A percentile compares a stretch with the other conserved stretches of the same genome.
These are phyloP conservation scores for Fusarium papillatum DNA, from an alignment of 2,329 filamentous ascomycete genomes.

Conservation along the genomic window DNA sequence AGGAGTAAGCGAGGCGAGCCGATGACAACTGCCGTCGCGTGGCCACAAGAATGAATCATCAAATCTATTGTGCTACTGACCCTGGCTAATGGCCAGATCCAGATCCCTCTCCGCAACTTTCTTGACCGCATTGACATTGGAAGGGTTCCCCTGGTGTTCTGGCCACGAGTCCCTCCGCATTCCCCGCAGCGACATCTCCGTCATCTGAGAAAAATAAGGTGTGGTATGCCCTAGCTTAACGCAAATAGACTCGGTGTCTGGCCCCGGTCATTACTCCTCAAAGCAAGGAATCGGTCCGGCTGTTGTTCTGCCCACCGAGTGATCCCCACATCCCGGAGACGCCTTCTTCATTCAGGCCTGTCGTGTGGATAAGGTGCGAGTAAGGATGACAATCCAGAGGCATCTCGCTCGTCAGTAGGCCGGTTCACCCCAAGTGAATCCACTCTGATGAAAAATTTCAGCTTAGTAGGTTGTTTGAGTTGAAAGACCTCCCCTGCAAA, in stretches of 20 bases:
- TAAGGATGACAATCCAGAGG: conserved; percentile 23
- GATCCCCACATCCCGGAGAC: conserved; percentile 19
- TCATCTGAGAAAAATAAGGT: conserved; percentile 27
- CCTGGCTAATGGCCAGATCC: conserved; percentile 21
- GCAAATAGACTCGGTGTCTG: conserved; percentile 8
- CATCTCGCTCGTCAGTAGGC: conserved; percentile 7
- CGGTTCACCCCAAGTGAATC: not conserved
- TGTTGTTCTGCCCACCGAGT: conserved; percentile 35
- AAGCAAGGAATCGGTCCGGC: conserved; percentile 37
- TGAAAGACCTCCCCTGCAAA: not conserved
- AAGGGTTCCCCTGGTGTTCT: conserved; percentile 1
- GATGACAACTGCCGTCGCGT: conserved; percentile 1
- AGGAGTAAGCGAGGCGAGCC: not conserved
- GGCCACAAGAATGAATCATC: not conserved
- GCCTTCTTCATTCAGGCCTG: conserved; percentile 4
- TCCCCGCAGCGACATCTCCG: conserved; percentile 25
- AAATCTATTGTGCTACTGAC: not conserved
- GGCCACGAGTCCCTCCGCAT: conserved; percentile 12
- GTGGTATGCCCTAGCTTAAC: conserved; percentile 21
- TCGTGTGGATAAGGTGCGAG: not conserved
- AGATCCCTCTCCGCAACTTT: conserved; percentile 24
- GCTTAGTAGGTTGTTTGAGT: not conserved
- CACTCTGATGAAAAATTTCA: conserved; percentile 8
- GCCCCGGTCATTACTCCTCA: not conserved
- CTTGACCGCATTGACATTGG: not conserved